Conservation (phyloP, 1,284 basidiomycete species). For the Rhizoctonia solani region DNA sequence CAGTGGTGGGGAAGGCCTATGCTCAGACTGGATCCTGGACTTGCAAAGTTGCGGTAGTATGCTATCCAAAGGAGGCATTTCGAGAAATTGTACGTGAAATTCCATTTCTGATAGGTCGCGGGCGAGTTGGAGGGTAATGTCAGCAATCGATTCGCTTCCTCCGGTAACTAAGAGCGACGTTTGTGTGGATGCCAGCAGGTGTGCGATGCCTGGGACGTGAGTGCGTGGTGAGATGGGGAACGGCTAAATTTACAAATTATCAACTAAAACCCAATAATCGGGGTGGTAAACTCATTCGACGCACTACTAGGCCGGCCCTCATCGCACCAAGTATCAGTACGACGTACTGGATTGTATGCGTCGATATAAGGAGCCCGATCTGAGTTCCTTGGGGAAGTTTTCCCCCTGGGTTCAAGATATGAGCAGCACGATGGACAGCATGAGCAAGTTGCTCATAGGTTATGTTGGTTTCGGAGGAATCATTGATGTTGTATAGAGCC, state of each 20-base stretch:
- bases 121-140: neutral
- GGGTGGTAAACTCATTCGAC: neutral
- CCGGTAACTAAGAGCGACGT: neutral
- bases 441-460: slow-evolving; percentile 4
- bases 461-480: neutral
- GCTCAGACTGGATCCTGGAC: too few relatives aligned
- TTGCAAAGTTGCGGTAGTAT: neutral
- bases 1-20: neutral
- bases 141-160: neutral
- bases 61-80: neutral
- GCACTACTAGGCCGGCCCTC: slow-evolving; percentile 13
- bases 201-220: neutral
- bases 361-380: neutral
- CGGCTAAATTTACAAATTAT: neutral
- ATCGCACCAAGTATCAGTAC: slow-evolving; percentile 8
- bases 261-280: neutral
- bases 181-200: neutral
- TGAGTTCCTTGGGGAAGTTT: neutral
- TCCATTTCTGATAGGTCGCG: neutral
- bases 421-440: too few relatives aligned
- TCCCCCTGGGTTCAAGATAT: neutral
- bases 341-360: slow-evolving; percentile 3
- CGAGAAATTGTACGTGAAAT: neutral
- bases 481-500: neutral
- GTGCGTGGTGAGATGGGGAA: slow-evolving; percentile 25